Percentiles rank a stretch among this genome's conserved stretches.
These are phyloP conservation scores for Hyparrhenia diplandra DNA, from an alignment of 176 grass and related monocot genomes.

Conservation along the genomic window DNA sequence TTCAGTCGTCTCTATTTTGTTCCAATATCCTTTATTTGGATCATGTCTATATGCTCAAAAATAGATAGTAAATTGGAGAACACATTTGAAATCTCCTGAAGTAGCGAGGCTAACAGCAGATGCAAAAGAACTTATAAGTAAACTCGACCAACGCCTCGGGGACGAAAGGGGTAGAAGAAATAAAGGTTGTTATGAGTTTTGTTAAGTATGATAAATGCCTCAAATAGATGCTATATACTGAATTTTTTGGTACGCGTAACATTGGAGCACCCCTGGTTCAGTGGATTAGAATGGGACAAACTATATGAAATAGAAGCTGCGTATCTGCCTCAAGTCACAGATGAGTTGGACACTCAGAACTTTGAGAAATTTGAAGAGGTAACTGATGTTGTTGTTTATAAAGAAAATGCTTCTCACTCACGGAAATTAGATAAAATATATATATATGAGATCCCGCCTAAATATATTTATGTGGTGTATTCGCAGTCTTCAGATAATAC, in stretches of 20 bases:
- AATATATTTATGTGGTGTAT: constrained; percentile 2
- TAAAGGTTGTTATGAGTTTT: constrained; percentile 64
- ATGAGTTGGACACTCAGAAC: constrained; percentile 95
- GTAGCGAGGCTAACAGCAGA: constrained; percentile 70
- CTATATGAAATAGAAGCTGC: constrained; percentile 87
- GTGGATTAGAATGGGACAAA: constrained; percentile 61
- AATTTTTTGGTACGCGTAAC: constrained; percentile 20
- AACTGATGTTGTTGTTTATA: not conserved
- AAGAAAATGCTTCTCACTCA: not conserved
- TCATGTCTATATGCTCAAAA: constrained; percentile 2
- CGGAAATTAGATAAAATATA: not conserved
- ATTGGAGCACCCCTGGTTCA: constrained; percentile 87
- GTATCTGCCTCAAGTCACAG: constrained; percentile 88
- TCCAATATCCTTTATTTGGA: not conserved
- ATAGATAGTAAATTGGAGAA: constrained; percentile 99
- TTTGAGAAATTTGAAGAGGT: constrained; percentile 99
- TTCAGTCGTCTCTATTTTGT: constrained; percentile 9
- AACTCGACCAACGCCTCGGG: constrained; percentile 86
- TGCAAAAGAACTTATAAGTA: constrained; percentile 90
- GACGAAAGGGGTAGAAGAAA: constrained; percentile 80
- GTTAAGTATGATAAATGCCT: not conserved
- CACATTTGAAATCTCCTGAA: constrained; percentile 95
- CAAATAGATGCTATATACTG: not conserved
- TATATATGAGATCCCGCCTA: not conserved
- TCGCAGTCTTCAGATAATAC: constrained; percentile 45